Base-by-base conservation (phyloP, 306 rosid species). In the Potentilla sterilis region DNA sequence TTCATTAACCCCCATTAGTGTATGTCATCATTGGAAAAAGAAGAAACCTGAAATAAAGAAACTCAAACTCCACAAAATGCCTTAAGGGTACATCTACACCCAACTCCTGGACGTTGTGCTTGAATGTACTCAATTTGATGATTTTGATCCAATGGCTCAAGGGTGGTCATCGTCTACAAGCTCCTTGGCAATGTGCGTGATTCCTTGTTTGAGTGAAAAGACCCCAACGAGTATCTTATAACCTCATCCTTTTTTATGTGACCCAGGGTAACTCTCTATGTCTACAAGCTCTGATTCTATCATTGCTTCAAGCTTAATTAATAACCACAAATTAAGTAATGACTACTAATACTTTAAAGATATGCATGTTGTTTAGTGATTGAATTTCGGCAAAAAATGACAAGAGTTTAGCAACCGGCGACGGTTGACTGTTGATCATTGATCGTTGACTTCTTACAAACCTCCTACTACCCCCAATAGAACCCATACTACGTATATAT, bases 381-480 rank as follows among this genome's bases (percentile, higher is more conserved):
- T 1, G 28, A 28, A 28, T 28, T 28, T 1, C 28, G 28, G 28
- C 28, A 1, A 28, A 28, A 28, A 28, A 28, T 28, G 28, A 28
- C 28, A 0, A 1, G 28, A 0, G 0, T 28, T 1, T 1, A 1
- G 28, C 28, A 0, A 28, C 1, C 28, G 28, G 28, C 1, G 28
- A 28, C 28, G 28, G 28, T 28, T 28, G 28, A 28, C 28, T 1
- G 28, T 28, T 28, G 28, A 28, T 1, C 28, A 28, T 28, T 28
- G 28, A 28, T 28, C 1, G 28, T 28, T 28, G 28, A 28, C 28
- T 1, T 28, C 28, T 1, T 28, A 28, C 28, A 28, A 28, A 28
- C 28, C 28, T 28, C 28, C 1, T 28, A 28, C 1, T 28, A 28
- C 28, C 28, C 28, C 28, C 28, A 28, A 28, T 28, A 28, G 28